A percentile compares a stretch with the other conserved stretches of the same genome.
Conservation (phyloP, 2,329 filamentous ascomycete genomes). For the Nemania diffusa region DNA sequence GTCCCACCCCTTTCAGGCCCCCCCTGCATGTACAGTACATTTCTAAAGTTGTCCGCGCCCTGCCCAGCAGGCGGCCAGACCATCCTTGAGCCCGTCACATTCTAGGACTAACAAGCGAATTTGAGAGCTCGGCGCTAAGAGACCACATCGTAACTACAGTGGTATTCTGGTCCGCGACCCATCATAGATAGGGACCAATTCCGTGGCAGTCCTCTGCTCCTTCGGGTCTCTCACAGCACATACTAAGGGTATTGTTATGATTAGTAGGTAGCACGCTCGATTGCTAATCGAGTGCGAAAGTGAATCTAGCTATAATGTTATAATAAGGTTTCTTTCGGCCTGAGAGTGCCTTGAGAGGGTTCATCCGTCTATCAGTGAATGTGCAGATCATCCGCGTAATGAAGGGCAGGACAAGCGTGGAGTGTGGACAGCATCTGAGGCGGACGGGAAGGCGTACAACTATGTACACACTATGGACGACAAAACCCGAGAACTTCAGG, state of each 20-base stretch:
- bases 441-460: constrained; percentile 28
- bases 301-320: too few relatives aligned
- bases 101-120: constrained; percentile 17
- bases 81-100: constrained; percentile 22
- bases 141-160: background rate
- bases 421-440: constrained; percentile 12
- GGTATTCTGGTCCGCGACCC: constrained; percentile 25
- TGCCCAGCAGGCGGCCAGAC: constrained; percentile 24
- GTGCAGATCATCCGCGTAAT: background rate
- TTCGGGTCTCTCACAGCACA: background rate
- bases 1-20: constrained; percentile 21
- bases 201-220: constrained; percentile 10
- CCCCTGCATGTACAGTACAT: constrained; percentile 31
- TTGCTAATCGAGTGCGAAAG: background rate
- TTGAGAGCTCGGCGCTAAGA: constrained; percentile 23
- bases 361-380: background rate
- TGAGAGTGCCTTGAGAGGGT: background rate
- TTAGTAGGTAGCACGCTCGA: background rate
- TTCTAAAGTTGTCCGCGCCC: constrained; percentile 20
- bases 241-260: background rate
- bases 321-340: too few relatives aligned
- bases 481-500: constrained; percentile 13
- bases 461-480: background rate
- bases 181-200: constrained; percentile 4
- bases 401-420: background rate